A percentile compares a stretch with the other conserved stretches of the same genome.
phyloP scores from a whole-genome alignment of 75 land plant genomes.

The Picea glauca region DNA sequence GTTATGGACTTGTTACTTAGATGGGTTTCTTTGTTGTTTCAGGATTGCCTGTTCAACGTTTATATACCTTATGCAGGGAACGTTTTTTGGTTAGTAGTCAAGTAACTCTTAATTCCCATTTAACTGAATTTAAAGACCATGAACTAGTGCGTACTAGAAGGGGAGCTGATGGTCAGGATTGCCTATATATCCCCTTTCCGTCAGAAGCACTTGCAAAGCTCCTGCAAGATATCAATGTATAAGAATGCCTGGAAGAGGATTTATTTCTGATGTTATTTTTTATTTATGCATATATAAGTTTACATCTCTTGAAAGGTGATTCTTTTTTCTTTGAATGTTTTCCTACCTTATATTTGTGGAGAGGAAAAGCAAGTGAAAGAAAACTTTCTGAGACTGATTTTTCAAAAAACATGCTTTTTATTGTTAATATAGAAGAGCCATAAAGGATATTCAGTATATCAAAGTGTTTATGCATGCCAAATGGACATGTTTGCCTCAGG shows the following conservation, averaged over 20 bases:
- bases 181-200: constrained; percentile 83
- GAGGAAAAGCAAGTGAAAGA: no score
- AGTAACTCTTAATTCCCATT: constrained; percentile 84
- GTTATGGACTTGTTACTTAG: background rate
- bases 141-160: constrained; percentile 81
- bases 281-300: no score
- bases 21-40: constrained; percentile 6
- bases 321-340: no score
- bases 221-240: constrained; percentile 45
- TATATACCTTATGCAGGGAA: constrained; percentile 82
- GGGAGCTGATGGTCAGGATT: constrained; percentile 91
- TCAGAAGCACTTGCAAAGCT: constrained; percentile 77
- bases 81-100: constrained; percentile 92
- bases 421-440: no score
- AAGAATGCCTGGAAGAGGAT: background rate
- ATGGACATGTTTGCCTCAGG: no score
- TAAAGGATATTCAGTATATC: no score
- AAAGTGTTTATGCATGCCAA: no score
- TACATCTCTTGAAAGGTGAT: no score
- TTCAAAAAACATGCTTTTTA: no score
- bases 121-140: constrained; percentile 99
- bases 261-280: no score
- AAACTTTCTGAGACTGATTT: no score
- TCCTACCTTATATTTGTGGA: no score
- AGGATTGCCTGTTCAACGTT: constrained; percentile 74